These are phyloP conservation scores for Solanum infundibuliforme DNA, from an alignment of 257 asterid species.

Conservation along the genomic window DNA sequence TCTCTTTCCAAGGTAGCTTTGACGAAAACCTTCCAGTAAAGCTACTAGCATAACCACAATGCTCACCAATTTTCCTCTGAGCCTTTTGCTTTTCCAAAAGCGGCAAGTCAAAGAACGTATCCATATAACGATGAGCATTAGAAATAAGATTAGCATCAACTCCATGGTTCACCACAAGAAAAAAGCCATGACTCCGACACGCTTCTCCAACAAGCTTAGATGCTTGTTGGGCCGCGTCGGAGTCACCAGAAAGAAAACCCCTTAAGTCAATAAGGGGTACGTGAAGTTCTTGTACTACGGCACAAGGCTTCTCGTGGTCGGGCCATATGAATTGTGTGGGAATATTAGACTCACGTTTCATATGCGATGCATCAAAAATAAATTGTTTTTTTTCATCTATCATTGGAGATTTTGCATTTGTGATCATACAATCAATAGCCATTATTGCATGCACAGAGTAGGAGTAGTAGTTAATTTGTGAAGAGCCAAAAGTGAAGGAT, in stretches of 20 bases:
- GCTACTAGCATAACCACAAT: slow-evolving; percentile 87
- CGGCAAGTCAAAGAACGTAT: slow-evolving; percentile 51
- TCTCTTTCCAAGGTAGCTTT: slow-evolving; percentile 94
- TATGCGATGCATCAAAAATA: slow-evolving; percentile 38
- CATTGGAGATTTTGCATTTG: slow-evolving; percentile 11
- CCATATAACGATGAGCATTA: slow-evolving; percentile 61
- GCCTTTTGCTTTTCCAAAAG: slow-evolving; percentile 52
- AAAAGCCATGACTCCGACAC: slow-evolving; percentile 61
- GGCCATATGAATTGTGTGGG: slow-evolving; percentile 87
- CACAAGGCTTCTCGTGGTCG: slow-evolving; percentile 61
- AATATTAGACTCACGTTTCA: slow-evolving; percentile 31
- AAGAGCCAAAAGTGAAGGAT: not conserved
- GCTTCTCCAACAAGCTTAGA: slow-evolving; percentile 57
- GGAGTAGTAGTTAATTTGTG: not conserved
- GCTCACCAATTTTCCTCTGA: slow-evolving; percentile 61
- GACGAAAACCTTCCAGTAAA: slow-evolving; percentile 80
- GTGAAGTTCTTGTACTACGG: slow-evolving; percentile 24
- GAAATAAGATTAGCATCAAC: slow-evolving; percentile 40
- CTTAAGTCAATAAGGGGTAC: slow-evolving; percentile 62
- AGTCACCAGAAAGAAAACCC: slow-evolving; percentile 65
- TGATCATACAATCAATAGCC: slow-evolving; percentile 37
- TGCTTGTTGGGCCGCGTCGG: slow-evolving; percentile 31
- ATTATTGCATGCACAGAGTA: slow-evolving; percentile 46
- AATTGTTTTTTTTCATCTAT: slow-evolving; percentile 11
- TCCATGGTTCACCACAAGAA: slow-evolving; percentile 67